phyloP scores from a whole-genome alignment of 192 early-diverging fungal species.

The Entomortierella beljakovae region DNA sequence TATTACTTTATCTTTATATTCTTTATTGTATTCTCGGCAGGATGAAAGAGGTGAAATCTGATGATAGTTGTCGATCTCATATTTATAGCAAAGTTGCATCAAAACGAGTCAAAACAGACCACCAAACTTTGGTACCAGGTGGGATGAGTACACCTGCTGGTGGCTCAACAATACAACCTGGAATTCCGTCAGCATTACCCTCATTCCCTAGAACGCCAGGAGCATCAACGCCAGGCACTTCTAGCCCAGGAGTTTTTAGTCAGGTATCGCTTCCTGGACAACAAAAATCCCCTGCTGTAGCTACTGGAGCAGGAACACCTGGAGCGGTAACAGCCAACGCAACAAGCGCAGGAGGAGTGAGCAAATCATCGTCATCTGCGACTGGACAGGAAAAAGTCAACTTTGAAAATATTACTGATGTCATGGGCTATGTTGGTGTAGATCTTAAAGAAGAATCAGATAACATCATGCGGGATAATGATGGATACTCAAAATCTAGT shows the following conservation, averaged over 20 bases:
- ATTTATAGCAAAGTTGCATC: constrained; percentile 19
- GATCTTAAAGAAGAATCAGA: constrained; percentile 78
- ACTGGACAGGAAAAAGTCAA: constrained; percentile 51
- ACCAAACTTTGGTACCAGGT: constrained; percentile 15
- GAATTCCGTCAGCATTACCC: constrained; percentile 11
- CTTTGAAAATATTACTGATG: constrained; percentile 75
- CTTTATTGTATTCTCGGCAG: too few relatives aligned
- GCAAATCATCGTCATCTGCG: constrained; percentile 11
- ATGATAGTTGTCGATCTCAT: neutral
- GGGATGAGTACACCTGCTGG: neutral
- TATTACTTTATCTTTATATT: constrained; percentile 2
- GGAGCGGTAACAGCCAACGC: constrained; percentile 11
- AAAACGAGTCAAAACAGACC: constrained; percentile 39
- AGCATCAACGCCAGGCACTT: constrained; percentile 14
- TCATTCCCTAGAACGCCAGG: constrained; percentile 21
- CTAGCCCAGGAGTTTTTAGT: constrained; percentile 35
- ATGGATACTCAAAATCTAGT: constrained; percentile 21
- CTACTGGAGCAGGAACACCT: constrained; percentile 10
- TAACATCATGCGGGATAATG: constrained; percentile 63
- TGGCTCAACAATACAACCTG: constrained; percentile 6
- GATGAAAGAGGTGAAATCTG: too few relatives aligned
- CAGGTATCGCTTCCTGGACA: constrained; percentile 45
- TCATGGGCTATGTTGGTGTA: constrained; percentile 83
- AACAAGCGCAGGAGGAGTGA: constrained; percentile 13
- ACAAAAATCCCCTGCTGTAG: neutral